A percentile compares a stretch with the other conserved stretches of the same genome.
Conservation (phyloP, 2,329 filamentous ascomycete species). For the Neonectria sp. region DNA sequence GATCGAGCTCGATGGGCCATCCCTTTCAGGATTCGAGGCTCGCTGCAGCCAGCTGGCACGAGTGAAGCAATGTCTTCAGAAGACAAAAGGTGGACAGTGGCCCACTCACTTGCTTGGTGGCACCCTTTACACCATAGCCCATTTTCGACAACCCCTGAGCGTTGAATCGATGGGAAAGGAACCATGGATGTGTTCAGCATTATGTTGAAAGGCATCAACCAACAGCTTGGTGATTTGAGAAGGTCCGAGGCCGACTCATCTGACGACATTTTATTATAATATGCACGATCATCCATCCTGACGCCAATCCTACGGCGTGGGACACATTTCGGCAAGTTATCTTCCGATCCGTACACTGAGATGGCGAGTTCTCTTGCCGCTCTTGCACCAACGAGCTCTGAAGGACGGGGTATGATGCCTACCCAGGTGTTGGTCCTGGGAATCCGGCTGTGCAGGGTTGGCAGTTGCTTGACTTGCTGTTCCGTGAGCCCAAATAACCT, state of each 20-base stretch:
- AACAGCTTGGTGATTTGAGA: neutral
- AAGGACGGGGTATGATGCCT: too few species aligned
- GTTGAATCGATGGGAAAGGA: slow-evolving; percentile 5
- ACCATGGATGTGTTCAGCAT: slow-evolving; percentile 8
- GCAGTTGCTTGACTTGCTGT: neutral
- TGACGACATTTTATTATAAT: neutral
- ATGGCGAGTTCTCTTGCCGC: slow-evolving; percentile 3
- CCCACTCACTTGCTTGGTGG: neutral
- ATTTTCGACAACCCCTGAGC: neutral
- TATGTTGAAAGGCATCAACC: neutral
- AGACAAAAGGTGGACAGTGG: neutral
- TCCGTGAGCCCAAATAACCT: neutral
- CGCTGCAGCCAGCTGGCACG: neutral
- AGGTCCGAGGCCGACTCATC: neutral
- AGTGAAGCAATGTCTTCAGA: neutral
- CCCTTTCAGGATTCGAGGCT: neutral
- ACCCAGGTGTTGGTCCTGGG: neutral
- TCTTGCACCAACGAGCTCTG: neutral
- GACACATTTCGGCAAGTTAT: neutral
- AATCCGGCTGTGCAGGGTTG: neutral
- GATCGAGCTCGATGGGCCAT: slow-evolving; percentile 3
- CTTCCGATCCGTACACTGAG: neutral
- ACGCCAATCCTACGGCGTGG: neutral
- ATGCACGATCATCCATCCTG: neutral
- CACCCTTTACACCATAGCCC: slow-evolving; percentile 18